Percentiles rank a stretch among this genome's conserved stretches.
phyloP scores from a whole-genome alignment of 345 rosid genomes.

The Durio zibethinus region DNA sequence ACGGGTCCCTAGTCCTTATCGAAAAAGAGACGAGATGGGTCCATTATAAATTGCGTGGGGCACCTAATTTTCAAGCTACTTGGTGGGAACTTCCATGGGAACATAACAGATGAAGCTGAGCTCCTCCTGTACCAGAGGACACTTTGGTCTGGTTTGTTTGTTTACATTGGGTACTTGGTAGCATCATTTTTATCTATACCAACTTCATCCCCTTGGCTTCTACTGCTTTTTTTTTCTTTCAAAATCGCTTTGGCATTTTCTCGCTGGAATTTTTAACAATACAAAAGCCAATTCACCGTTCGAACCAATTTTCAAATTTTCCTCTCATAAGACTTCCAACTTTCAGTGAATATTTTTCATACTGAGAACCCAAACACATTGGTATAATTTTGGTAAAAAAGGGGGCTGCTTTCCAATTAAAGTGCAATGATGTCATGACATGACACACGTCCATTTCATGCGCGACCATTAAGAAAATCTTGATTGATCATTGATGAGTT shows the following conservation, averaged over 20 bases:
- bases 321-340: not conserved
- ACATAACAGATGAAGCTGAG: constrained; percentile 2
- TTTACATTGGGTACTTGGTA: not conserved
- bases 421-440: not conserved
- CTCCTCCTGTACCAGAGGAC: not conserved
- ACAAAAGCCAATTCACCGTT: not conserved
- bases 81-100: constrained; percentile 11
- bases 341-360: not conserved
- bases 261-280: not conserved
- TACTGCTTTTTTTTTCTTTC: not conserved
- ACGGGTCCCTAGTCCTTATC: not conserved
- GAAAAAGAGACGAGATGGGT: not conserved
- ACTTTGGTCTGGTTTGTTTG: no score
- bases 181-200: not conserved
- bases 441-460: not conserved
- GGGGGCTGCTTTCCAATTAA: not conserved
- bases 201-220: not conserved
- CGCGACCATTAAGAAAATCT: not conserved
- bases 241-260: not conserved
- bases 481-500: not conserved
- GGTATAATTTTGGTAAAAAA: not conserved
- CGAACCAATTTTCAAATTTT: not conserved
- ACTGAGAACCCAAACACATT: not conserved
- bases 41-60: not conserved
- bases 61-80: not conserved